Conservation (phyloP, 2,329 filamentous ascomycete genomes). For the Aspergillus sp. region DNA sequence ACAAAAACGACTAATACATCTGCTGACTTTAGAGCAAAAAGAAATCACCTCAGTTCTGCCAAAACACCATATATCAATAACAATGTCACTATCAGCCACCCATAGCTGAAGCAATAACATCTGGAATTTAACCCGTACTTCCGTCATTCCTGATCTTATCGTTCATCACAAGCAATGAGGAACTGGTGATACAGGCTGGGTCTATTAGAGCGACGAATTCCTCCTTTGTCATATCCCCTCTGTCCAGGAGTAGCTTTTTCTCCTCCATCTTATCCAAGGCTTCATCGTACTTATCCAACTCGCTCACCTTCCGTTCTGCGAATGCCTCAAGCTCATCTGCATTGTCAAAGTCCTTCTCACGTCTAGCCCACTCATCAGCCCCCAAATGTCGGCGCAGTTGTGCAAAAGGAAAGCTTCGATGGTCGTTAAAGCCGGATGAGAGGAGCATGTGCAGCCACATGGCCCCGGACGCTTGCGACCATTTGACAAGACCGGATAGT, state of each 20-base stretch:
- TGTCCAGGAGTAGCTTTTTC: constrained; percentile 34
- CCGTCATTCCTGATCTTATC: not conserved
- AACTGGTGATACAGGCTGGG: not conserved
- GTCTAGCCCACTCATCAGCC: constrained; percentile 26
- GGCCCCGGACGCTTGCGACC: constrained; percentile 38
- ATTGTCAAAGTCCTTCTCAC: constrained; percentile 27
- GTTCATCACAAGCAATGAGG: not conserved
- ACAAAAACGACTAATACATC: no score
- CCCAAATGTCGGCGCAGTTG: constrained; percentile 30
- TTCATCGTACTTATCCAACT: constrained; percentile 37
- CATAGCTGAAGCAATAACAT: not conserved
- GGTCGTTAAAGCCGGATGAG: constrained; percentile 37
- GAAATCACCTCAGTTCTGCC: no score
- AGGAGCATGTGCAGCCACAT: constrained; percentile 46
- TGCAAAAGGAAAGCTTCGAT: constrained; percentile 37
- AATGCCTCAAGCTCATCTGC: constrained; percentile 28
- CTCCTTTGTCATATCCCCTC: constrained; percentile 33
- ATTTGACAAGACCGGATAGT: constrained; percentile 39
- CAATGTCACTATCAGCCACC: not conserved
- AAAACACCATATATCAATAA: no score
- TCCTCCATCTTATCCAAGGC: constrained; percentile 37
- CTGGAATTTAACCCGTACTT: not conserved
- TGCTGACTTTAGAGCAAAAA: no score
- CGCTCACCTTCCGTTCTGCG: constrained; percentile 31
- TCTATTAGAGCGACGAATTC: constrained; percentile 26